Base-by-base conservation (phyloP, 441 rosid species). In the Arabidopsis hybrid region DNA sequence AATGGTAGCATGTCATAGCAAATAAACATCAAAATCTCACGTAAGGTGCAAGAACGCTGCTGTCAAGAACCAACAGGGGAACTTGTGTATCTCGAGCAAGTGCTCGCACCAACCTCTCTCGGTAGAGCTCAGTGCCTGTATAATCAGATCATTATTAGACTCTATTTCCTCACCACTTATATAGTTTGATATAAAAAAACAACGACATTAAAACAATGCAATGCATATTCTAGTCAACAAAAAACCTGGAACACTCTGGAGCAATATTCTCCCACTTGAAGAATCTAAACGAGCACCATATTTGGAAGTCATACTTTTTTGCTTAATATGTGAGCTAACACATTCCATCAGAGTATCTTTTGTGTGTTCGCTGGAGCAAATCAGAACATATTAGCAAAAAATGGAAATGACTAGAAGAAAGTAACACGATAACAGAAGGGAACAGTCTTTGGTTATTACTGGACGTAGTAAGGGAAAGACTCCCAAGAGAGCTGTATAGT, bases 221-320 rank as follows among this genome's bases (percentile, higher is more conserved):
- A 69, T 59, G 31, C 65, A 46, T 17, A 13, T 21, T 59, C 64
- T 46, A 50, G 34, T 12, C 51, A 53, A 36, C 63, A 13, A 70
- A 69, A 63, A 38, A 95, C 97, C 97, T 85, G 99, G 98, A 80
- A 88, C 82, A 84, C 97, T 90, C 80, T 88, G 96, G 71, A 95
- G 94, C 84, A 91, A 70, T 83, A 95, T 89, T 83, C 97, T 91
- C 73, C 95, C 91, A 79, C 92, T 90, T 42, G 98, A 92, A 80
- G 96, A 89, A 56, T 81, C 17, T 81, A 95, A 82, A 58, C 90
- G 90, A 77, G 91, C 81, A 69, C 99, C 99, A 79, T 83, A 90
- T 4, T 81, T 63, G 65, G 87, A 74, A 56, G 86, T 56, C 12
- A 76, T 64, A 65, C 83, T 75, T 64, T 81, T 86, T 60, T 91